Evolutionary conservation across 768 basidiomycete species (phyloP).

Genomic region (Holtermannia corniformis): DNA sequence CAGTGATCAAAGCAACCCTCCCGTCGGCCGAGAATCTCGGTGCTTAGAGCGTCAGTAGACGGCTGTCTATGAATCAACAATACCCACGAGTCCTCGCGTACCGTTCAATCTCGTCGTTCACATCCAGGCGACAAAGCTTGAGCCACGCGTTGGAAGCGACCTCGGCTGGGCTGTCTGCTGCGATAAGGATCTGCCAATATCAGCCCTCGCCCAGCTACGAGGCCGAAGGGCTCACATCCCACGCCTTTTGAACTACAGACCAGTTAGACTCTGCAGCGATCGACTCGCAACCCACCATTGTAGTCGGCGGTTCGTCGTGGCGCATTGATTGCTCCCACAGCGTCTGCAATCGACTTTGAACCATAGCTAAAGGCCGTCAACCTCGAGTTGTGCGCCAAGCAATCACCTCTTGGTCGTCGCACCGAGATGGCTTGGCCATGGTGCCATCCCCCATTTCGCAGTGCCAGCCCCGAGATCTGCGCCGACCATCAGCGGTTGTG

Average conservation of each 20-base stretch:
- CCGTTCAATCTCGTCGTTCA: conserved; percentile 43
- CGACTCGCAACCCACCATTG: conserved; percentile 24
- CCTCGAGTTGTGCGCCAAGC: background rate
- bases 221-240: conserved; percentile 32
- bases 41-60: conserved; percentile 21
- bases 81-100: conserved; percentile 33
- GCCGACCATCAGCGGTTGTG: background rate
- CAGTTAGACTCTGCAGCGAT: background rate
- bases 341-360: conserved; percentile 45
- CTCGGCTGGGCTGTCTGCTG: conserved; percentile 34
- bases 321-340: conserved; percentile 46
- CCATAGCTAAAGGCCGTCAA: conserved; percentile 31
- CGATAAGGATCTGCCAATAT: conserved; percentile 32
- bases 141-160: conserved; percentile 37
- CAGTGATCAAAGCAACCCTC: conserved; percentile 44
- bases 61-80: background rate
- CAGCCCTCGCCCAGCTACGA: background rate
- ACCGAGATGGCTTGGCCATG: conserved; percentile 41
- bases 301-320: conserved; percentile 43
- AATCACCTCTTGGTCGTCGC: conserved; percentile 32
- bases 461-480: conserved; percentile 33
- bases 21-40: conserved; percentile 48
- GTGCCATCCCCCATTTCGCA: conserved; percentile 32
- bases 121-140: conserved; percentile 42
- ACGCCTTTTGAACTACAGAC: conserved; percentile 38